Percentiles rank a stretch among this genome's conserved stretches.
phyloP scores from a whole-genome alignment of 108 stramenopile genomes.

The Pseudonitzschia multiseries region DNA sequence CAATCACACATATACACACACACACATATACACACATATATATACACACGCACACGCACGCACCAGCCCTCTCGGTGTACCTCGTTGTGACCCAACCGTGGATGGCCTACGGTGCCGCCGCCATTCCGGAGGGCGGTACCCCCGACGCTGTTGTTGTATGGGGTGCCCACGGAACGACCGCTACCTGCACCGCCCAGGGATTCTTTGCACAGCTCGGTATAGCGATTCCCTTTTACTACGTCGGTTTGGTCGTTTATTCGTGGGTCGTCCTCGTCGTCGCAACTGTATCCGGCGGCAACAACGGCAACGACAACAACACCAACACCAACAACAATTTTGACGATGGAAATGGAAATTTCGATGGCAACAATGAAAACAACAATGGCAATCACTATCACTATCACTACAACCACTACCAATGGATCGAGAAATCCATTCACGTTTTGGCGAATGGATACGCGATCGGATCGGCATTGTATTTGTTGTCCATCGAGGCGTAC shows the following conservation, averaged over 20 bases:
- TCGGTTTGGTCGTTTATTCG: neutral
- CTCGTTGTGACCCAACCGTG: neutral
- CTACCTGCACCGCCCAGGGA: conserved; percentile 42
- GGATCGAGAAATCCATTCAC: conserved; percentile 26
- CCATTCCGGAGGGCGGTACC: conserved; percentile 12
- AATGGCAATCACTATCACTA: too few relatives aligned
- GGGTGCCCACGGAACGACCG: conserved; percentile 23
- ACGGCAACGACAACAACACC: too few relatives aligned
- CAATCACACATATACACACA: neutral
- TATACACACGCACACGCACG: neutral
- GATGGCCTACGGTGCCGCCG: neutral
- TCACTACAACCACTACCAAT: too few relatives aligned
- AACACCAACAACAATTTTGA: too few relatives aligned
- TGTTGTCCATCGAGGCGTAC: neutral
- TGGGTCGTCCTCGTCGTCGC: neutral
- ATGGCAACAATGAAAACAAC: neutral
- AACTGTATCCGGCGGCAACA: too few relatives aligned
- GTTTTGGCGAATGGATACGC: conserved; percentile 6
- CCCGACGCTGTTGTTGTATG: too few relatives aligned
- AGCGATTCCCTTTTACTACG: conserved; percentile 1
- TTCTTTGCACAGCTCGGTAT: conserved; percentile 39
- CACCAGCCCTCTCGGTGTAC: conserved; percentile 4
- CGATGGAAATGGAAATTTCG: conserved; percentile 13
- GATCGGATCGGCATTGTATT: neutral
- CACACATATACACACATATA: neutral